Percentiles rank a stretch among this genome's conserved stretches.
These are phyloP conservation scores for Rhodamnia argentea DNA, from an alignment of 345 rosid species.

Conservation along the genomic window DNA sequence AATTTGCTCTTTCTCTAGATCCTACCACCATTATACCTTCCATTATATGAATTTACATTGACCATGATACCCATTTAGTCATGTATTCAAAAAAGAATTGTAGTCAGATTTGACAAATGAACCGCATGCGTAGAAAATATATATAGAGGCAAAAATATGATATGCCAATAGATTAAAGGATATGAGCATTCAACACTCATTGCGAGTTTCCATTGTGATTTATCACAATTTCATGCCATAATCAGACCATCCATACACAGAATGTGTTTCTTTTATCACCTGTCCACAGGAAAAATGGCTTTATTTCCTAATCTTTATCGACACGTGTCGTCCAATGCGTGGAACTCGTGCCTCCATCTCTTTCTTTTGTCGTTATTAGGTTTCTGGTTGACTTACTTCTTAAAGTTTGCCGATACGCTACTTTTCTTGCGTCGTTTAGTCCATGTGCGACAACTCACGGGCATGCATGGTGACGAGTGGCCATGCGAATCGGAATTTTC, in stretches of 20 bases:
- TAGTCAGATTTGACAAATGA: background rate
- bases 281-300: background rate
- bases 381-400: background rate
- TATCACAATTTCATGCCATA: background rate
- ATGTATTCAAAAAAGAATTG: background rate
- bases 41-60: background rate
- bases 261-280: background rate
- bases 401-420: too few relatives aligned
- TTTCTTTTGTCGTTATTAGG: background rate
- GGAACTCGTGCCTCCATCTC: background rate
- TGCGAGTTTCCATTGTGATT: too few relatives aligned
- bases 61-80: background rate
- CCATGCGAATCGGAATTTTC: background rate
- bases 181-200: background rate
- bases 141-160: background rate
- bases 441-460: background rate
- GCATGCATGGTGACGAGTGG: background rate
- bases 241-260: background rate
- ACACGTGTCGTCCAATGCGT: background rate
- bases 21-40: background rate
- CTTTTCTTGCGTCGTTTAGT: background rate
- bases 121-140: background rate
- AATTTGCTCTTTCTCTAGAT: background rate
- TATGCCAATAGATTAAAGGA: background rate
- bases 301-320: background rate